Percentiles rank a stretch among this genome's conserved stretches.
Evolutionary conservation across 768 basidiomycete species (phyloP).

Genomic region (Collybia sordida): DNA sequence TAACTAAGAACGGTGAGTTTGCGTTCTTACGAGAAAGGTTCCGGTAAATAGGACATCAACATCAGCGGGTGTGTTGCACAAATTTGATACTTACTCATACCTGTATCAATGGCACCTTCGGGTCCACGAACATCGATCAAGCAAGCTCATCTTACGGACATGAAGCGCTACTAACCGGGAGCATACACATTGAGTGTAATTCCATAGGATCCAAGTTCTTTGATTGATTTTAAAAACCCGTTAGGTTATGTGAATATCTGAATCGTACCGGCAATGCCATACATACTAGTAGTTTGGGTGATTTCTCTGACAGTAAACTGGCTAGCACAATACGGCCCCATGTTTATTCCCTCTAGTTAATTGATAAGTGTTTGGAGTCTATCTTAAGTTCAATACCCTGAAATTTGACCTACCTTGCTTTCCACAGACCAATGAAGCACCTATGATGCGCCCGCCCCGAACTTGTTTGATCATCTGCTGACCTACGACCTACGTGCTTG

Average conservation of each 20-base stretch:
- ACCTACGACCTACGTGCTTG: constrained; percentile 34
- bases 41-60: no score
- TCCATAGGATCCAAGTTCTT: constrained; percentile 19
- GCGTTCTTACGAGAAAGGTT: constrained; percentile 3
- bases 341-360: constrained; percentile 5
- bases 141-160: neutral
- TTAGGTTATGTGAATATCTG: neutral
- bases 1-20: constrained; percentile 7
- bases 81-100: neutral
- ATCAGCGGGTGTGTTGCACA: no score
- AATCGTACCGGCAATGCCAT: no score
- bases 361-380: no score
- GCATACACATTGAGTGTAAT: constrained; percentile 38
- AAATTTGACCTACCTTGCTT: constrained; percentile 28
- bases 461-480: constrained; percentile 39
- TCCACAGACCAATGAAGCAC: constrained; percentile 36
- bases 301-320: constrained; percentile 22
- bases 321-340: constrained; percentile 15
- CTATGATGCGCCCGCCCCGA: constrained; percentile 38
- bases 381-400: no score
- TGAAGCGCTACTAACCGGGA: constrained; percentile 18
- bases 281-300: constrained; percentile 17
- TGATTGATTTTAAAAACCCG: constrained; percentile 4
- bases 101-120: constrained; percentile 8
- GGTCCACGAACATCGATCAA: neutral